Evolutionary conservation across 2,329 filamentous ascomycete genomes (phyloP), one percentile per base, ranked within the genome.

Genomic region (Colletotrichum godetiae): DNA sequence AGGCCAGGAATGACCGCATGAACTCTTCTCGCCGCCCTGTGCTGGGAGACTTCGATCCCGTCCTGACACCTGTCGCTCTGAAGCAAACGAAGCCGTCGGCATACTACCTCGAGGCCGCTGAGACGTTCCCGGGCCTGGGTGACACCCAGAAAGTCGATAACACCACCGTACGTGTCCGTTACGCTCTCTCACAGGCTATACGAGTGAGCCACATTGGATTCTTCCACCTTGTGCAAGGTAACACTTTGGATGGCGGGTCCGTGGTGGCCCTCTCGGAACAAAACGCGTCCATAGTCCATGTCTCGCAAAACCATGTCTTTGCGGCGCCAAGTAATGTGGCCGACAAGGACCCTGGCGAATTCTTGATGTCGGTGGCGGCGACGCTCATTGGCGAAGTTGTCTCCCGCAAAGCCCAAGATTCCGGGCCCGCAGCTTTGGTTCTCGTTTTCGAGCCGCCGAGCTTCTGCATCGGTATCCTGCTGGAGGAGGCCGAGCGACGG

Each of bases 281-380:
- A 19, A 68, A 68, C 59, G 27, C 58, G 19, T 68, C 67, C 12
- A 8, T 64, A 19, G 35, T 64, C 67, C 19, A 60, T 57, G 13
- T 57, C 53, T 49, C 35, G 3, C 35, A 15, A 7, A 57, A 63
- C 5, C n/a, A 29, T 3, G 33, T 56, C 15, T 24, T 19, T 11
- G 31, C 33, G 1, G 19, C 24, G 15, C 57, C 57, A 42, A 35
- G 35, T 31, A 52, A 35, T 27, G 19, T 19, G 10, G 2, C 4
- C 5, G 31, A 29, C 12, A 29, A 37, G 11, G 42, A 5, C 55
- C 55, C 24, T 11, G 29, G 24, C 29, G 24, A 31, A 3, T 1
- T 68, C 22, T 33, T 49, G 19, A 31, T 22, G 19, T 8, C 37
- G 1, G 52, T 57, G 11, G 58, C 55, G 13, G 55, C 37, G 1